Percentiles rank a stretch among this genome's conserved stretches.
These are phyloP conservation scores for Candida maris DNA, from an alignment of 805 yeast species.

Conservation along the genomic window DNA sequence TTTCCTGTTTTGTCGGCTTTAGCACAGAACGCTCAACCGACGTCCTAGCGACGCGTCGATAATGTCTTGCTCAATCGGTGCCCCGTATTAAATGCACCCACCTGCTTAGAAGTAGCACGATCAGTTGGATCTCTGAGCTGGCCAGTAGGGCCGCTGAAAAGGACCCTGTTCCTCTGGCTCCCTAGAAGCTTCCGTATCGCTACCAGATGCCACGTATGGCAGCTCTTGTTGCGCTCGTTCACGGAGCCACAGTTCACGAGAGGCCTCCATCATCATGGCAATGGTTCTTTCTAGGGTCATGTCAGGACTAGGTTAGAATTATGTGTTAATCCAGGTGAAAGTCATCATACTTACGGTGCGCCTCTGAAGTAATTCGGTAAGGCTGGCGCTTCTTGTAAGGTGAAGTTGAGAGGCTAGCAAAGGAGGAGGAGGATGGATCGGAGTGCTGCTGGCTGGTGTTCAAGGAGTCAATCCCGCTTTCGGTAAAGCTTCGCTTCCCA, in stretches of 20 bases:
- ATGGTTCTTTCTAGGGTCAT: constrained; percentile 22
- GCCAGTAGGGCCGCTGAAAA: constrained; percentile 1
- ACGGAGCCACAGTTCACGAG: constrained; percentile 13
- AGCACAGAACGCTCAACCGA: too few relatives aligned
- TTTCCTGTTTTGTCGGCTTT: too few relatives aligned
- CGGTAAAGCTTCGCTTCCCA: too few relatives aligned
- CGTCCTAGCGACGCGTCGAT: too few relatives aligned
- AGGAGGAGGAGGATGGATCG: too few relatives aligned
- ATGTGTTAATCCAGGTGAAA: not conserved
- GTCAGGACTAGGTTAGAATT: constrained; percentile 3
- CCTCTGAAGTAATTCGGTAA: constrained; percentile 16
- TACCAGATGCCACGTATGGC: too few relatives aligned
- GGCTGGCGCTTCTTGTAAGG: constrained; percentile 10
- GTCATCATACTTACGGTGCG: constrained; percentile 20
- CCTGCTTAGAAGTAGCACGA: too few relatives aligned
- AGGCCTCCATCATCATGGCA: constrained; percentile 28
- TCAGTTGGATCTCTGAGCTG: too few relatives aligned
- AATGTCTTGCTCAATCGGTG: too few relatives aligned
- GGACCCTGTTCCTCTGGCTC: not conserved
- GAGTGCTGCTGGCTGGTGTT: too few relatives aligned
- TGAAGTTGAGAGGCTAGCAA: not conserved
- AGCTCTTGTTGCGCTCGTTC: constrained; percentile 9
- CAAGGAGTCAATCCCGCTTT: too few relatives aligned
- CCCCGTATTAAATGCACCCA: too few relatives aligned
- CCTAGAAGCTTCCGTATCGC: not conserved